Conservation (phyloP, 345 rosid genomes). For the Murraya koenigii region DNA sequence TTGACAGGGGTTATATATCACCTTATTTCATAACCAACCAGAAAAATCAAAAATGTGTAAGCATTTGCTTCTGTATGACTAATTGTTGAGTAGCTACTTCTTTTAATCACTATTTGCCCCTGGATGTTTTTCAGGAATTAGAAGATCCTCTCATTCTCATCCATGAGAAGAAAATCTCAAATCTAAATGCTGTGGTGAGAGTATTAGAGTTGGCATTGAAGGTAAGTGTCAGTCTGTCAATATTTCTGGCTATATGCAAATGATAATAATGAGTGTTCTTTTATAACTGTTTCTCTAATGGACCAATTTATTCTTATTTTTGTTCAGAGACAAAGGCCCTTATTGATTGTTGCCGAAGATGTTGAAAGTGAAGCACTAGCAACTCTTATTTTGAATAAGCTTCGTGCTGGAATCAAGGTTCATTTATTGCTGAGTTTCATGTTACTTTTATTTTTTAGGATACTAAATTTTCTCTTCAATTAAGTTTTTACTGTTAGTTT, state of each 20-base stretch:
- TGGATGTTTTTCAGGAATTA: constrained; percentile 57
- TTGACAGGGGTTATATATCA: constrained; percentile 95
- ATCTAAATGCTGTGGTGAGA: constrained; percentile 72
- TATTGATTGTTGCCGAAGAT: constrained; percentile 93
- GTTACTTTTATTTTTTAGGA: background rate
- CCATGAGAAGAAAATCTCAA: constrained; percentile 95
- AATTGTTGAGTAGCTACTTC: background rate
- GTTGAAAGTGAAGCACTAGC: constrained; percentile 92
- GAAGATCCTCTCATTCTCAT: constrained; percentile 94
- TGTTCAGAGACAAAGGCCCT: constrained; percentile 78
- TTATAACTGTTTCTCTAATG: background rate
- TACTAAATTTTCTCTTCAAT: background rate
- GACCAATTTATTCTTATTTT: constrained; percentile 5
- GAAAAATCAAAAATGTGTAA: constrained; percentile 95
- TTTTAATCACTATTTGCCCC: background rate
- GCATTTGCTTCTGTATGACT: constrained; percentile 13
- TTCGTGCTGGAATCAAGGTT: constrained; percentile 98
- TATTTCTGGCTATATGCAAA: background rate
- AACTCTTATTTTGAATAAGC: constrained; percentile 82
- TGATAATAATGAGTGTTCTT: background rate
- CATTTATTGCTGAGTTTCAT: background rate
- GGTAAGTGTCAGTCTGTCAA: constrained; percentile 33
- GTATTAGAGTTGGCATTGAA: constrained; percentile 87
- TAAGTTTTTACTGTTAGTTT: background rate
- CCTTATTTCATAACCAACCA: constrained; percentile 89